These are phyloP conservation scores for Cyclocybe cylindracea DNA, from an alignment of 768 basidiomycete genomes.

Conservation along the genomic window DNA sequence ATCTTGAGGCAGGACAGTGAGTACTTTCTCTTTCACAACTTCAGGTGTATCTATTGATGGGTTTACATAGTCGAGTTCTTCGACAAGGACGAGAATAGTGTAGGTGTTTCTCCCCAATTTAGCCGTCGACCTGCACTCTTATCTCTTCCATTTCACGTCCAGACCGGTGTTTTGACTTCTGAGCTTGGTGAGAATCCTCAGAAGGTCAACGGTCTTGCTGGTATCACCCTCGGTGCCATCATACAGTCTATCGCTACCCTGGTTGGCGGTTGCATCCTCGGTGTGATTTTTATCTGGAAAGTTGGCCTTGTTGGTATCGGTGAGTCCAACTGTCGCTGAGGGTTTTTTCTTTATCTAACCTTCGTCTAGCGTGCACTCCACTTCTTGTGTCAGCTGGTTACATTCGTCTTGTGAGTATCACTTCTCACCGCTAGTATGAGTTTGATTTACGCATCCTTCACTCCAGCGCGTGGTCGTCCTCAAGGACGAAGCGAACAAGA, in stretches of 20 bases:
- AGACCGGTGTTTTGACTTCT: slow-evolving; percentile 81
- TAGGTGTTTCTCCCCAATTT: slow-evolving; percentile 30
- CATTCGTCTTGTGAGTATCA: slow-evolving; percentile 63
- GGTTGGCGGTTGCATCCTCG: slow-evolving; percentile 70
- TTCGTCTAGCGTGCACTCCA: slow-evolving; percentile 58
- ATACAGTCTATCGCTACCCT: slow-evolving; percentile 75
- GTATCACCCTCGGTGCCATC: slow-evolving; percentile 83
- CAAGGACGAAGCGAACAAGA: slow-evolving; percentile 82
- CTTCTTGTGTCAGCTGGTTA: slow-evolving; percentile 69
- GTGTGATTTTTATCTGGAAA: slow-evolving; percentile 74
- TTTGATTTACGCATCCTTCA: not conserved
- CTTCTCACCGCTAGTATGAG: not conserved
- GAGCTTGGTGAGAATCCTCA: slow-evolving; percentile 81
- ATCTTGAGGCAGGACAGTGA: slow-evolving; percentile 84
- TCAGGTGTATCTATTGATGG: slow-evolving; percentile 1
- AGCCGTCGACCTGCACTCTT: not conserved
- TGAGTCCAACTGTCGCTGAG: slow-evolving; percentile 23
- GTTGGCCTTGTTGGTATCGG: slow-evolving; percentile 80
- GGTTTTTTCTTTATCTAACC: not conserved
- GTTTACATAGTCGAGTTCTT: slow-evolving; percentile 68
- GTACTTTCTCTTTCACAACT: slow-evolving; percentile 21
- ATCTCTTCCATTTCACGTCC: slow-evolving; percentile 1
- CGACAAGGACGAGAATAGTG: slow-evolving; percentile 79
- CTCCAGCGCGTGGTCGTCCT: slow-evolving; percentile 76
- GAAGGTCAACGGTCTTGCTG: slow-evolving; percentile 84